These are phyloP conservation scores for Ogataea salicorniae DNA, from an alignment of 805 yeast genomes.

Conservation along the genomic window DNA sequence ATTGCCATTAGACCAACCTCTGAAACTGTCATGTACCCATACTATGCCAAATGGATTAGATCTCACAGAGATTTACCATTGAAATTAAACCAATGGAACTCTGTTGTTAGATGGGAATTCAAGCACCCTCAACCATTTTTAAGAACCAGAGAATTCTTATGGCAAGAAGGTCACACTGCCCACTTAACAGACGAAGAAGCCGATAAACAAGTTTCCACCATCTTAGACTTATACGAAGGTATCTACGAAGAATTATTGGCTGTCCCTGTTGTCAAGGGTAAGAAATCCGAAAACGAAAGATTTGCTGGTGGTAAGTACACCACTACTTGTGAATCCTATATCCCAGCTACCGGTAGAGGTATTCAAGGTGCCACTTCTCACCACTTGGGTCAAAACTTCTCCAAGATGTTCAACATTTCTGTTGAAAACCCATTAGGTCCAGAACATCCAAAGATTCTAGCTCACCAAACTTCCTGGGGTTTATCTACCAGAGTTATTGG, in stretches of 20 bases:
- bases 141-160: slow-evolving; percentile 97
- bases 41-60: slow-evolving; percentile 98
- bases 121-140: slow-evolving; percentile 99
- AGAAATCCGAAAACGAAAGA: slow-evolving; percentile 94
- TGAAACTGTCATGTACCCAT: slow-evolving; percentile 99
- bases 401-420: slow-evolving; percentile 93
- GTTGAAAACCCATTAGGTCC: slow-evolving; percentile 94
- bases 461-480: slow-evolving; percentile 99
- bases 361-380: slow-evolving; percentile 99
- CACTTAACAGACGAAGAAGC: slow-evolving; percentile 84
- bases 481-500: slow-evolving; percentile 97
- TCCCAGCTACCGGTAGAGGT: slow-evolving; percentile 98
- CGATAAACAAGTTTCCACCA: slow-evolving; percentile 73
- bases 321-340: slow-evolving; percentile 93
- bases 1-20: slow-evolving; percentile 99
- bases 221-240: slow-evolving; percentile 79
- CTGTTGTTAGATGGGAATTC: slow-evolving; percentile 99
- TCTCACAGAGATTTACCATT: slow-evolving; percentile 97
- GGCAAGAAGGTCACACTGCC: slow-evolving; percentile 99
- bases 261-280: slow-evolving; percentile 94
- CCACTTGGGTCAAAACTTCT: slow-evolving; percentile 95
- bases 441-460: slow-evolving; percentile 79
- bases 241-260: slow-evolving; percentile 91
- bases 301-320: slow-evolving; percentile 98
- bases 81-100: slow-evolving; percentile 97